Base-by-base conservation (phyloP, 345 rosid species). In the Schrenkiella parvula region DNA sequence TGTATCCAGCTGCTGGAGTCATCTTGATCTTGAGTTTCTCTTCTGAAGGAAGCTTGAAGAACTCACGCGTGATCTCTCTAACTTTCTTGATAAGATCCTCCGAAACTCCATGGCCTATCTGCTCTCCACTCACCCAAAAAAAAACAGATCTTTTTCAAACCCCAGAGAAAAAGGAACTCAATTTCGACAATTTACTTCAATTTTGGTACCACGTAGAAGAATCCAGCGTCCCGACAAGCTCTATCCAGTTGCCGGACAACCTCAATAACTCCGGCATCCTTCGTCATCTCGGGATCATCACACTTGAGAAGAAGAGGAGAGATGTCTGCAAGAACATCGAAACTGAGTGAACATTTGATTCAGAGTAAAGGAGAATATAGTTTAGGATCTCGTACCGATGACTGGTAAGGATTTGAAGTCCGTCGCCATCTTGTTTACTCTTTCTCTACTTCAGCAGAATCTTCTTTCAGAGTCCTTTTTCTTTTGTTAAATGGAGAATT, bases 171-270 rank as follows among this genome's bases (percentile, higher is more conserved):
- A 26, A 35, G 32, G 13, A 51, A 68, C 47, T 26, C 21, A 53
- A 17, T 12, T 29, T 54, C 14, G 34, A 66, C 1, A 9, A 52
- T 2, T n/a, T 17, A n/a, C 25, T 23, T n/a, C 42, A 31, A 51
- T 3, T 37, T 28, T 29, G 26, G 2, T 84, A 93, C 97, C 89
- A 89, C 97, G 55, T 93, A 85, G 84, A 93, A 93, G 80, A 93
- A 93, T 10, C 97, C 96, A 15, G 96, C 88, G 29, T 89, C 89
- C 22, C 88, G 77, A 71, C 98, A 93, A 68, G 96, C 98, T 69
- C 38, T 85, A 72, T 90, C 89, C 59, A 93, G 75, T 74, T 86
- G 71, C 48, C 66, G 66, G 50, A 91, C 87, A 77, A 90, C 96
- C 23, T 78, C 71, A 17, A 66, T 52, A 1, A 89, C 96, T 17